Evolutionary conservation across 345 rosid species (phyloP), one percentile per base, ranked within the genome.

Genomic region (Syzygium oleosum): DNA sequence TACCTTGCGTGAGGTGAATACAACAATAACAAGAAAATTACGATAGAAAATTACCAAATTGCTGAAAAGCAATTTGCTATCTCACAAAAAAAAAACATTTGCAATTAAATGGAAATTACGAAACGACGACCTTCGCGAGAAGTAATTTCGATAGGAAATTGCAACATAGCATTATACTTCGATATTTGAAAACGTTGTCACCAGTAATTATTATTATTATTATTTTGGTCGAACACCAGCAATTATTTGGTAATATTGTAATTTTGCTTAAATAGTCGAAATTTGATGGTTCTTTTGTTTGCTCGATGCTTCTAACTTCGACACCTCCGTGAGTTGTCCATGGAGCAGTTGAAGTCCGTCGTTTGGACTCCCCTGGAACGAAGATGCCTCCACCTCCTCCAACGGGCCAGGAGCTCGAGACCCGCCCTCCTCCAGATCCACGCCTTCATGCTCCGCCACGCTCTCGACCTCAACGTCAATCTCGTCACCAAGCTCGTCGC

Each of bases 361-460:
- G 73, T 89, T 11, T 94, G 97, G 97, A 92, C 91, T 55, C 92
- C 94, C 2, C 22, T 85, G 38, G 97, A 94, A 89, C 91, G 96
- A 87, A 86, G 89, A 89, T 94, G 95, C 86, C 91, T 95, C 54
- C 88, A 85, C 85, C 91, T 94, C 84, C 95, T 96, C 59, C 96
- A 90, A 79, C 89, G 87, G 84, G 34, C 31, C 22, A 86, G 85
- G 80, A 89, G 88, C 34, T 85, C 91, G 16, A 92, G 87, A 84
- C 38, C 52, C 84, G 61, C 89, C 68, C 93, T 94, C 63, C 89
- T 92, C 52, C 97, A 92, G 89, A 92, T 93, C 89, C 97, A 95
- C 68, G 95, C 95, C 58, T 91, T 92, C 90, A 95, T 96, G 91
- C 92, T 96, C 58, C 94, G 92, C 4, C 90, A 93, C 88, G 88